Base-by-base conservation (phyloP, 805 yeast genomes). In the Lipomyces japonicus region DNA sequence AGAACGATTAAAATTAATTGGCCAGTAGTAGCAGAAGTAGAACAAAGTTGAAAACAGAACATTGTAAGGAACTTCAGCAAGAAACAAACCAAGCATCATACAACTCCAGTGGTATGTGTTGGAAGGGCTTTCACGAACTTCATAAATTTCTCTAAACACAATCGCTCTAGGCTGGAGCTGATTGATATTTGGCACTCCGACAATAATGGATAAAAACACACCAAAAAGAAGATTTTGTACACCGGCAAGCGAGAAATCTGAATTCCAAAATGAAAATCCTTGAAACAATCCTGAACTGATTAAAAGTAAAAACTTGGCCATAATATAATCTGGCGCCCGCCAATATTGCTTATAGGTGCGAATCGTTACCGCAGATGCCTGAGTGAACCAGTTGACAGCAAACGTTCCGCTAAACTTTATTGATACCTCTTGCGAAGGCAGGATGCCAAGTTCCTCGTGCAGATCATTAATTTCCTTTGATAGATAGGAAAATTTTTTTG, bases 91-190 rank as follows among this genome's bases (percentile, higher is more conserved):
- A 18, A 81, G 42, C 41, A 82, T 60, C 65, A 84, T 66, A 37
- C 76, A 66, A 28, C 80, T n/a, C 90, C 90, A 84, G 61, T 81
- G 84, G 70, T 80, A 84, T 35, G 86, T 84, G 62, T 82, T 83
- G 3, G 86, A 80, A 50, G 80, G 76, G 19, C 79, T 73, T 62
- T 84, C 91, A 61, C 91, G 75, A 12, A 78, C 85, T 65, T 84
- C 90, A 62, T 69, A 84, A 35, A 83, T 64, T 48, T 79, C 83
- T 61, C 89, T 74, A 19, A 81, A 72, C 18, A 68, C 71, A 39
- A 78, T 73, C 23, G 82, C 82, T 48, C 75, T 74, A 19, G 75
- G 80, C 61, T 81, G 84, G 47, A 80, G 74, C 66, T 83, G 87
- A 61, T 82, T 80, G 58, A 78, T 70, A 38, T 76, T 62, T 16